These are phyloP conservation scores for Nicotiana rustica DNA, from an alignment of 305 asterid genomes.

Conservation along the genomic window DNA sequence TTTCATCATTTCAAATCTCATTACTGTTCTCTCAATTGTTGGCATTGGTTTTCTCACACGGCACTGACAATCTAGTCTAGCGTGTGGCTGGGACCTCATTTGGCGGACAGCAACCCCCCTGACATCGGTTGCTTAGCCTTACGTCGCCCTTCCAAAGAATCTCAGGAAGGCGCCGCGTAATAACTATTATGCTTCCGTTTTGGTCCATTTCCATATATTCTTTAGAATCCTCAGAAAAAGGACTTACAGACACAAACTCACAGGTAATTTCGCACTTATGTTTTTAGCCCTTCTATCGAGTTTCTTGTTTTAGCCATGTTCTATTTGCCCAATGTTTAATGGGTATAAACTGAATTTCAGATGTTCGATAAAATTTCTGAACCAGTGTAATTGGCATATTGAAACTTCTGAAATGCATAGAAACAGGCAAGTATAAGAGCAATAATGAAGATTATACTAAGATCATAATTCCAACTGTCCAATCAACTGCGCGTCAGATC, in stretches of 20 bases:
- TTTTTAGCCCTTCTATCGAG: background rate
- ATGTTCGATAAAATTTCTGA: slow-evolving; percentile 32
- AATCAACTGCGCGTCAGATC: too few species aligned
- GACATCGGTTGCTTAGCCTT: too few species aligned
- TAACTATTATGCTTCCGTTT: background rate
- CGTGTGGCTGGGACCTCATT: too few species aligned
- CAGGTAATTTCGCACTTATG: background rate
- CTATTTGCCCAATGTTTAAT: background rate
- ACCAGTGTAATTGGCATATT: background rate
- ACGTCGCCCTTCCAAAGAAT: too few species aligned
- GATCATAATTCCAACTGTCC: background rate
- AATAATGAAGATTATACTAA: background rate
- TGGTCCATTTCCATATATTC: background rate
- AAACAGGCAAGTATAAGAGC: background rate
- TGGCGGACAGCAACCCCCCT: too few species aligned
- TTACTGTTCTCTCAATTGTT: too few species aligned
- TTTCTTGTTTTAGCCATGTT: background rate
- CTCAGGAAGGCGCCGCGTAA: too few species aligned
- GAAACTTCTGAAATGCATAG: background rate
- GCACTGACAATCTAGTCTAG: too few species aligned
- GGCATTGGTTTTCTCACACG: too few species aligned
- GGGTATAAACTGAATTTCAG: background rate
- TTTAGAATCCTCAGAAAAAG: background rate
- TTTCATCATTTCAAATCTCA: too few species aligned
- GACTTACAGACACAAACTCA: background rate